Conservation (phyloP, 768 basidiomycete genomes). For the Serendipita sp. region DNA sequence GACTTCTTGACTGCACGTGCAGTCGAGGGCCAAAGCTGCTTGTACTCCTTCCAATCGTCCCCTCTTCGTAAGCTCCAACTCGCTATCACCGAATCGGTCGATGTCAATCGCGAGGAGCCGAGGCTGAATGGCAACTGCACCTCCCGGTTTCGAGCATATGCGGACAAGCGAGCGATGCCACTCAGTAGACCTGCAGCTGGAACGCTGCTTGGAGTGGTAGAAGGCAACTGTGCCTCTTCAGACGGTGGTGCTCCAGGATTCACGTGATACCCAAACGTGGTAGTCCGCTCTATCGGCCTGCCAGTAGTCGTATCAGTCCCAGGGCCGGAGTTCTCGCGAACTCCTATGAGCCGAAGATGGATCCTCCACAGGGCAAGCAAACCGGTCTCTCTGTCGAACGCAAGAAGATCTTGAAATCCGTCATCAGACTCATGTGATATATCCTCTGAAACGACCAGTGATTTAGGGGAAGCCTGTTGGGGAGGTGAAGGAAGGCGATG, state of each 20-base stretch:
- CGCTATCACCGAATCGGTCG: slow-evolving; percentile 32
- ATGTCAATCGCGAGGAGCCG: slow-evolving; percentile 20
- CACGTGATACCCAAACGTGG: no score
- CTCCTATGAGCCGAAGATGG: not conserved
- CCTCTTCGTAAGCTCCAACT: slow-evolving; percentile 48
- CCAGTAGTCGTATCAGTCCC: not conserved
- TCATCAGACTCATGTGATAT: not conserved
- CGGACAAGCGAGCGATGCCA: not conserved
- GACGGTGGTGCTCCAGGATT: not conserved
- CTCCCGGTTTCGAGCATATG: slow-evolving; percentile 22
- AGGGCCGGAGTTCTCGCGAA: slow-evolving; percentile 28
- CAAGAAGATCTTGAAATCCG: slow-evolving; percentile 44
- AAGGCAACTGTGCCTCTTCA: slow-evolving; percentile 24
- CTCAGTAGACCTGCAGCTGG: slow-evolving; percentile 17
- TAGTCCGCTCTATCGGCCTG: not conserved
- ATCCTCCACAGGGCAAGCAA: slow-evolving; percentile 33
- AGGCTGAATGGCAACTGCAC: no score
- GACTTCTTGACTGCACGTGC: not conserved
- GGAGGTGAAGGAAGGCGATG: not conserved
- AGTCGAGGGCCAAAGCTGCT: slow-evolving; percentile 17
- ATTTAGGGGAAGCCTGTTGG: no score
- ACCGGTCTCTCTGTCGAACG: slow-evolving; percentile 53
- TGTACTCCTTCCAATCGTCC: slow-evolving; percentile 38
- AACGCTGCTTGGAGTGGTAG: slow-evolving; percentile 15
- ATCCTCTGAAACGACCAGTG: not conserved